Conservation (phyloP, 495 filamentous ascomycete species). For the Neurospora tetrasperma region DNA sequence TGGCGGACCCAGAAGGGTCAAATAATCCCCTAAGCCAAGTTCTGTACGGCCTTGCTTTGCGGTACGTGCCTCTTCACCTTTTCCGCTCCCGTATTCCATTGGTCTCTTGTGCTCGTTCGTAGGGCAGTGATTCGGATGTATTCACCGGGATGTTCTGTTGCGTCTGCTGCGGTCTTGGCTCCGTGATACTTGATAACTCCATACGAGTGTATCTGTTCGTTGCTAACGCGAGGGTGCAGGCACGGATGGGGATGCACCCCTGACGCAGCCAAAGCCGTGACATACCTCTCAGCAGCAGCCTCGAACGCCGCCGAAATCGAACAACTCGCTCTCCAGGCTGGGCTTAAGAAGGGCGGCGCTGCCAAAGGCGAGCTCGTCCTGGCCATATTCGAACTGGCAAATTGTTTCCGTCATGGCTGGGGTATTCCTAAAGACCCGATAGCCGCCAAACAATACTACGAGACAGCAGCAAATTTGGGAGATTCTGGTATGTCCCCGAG, state of each 20-base stretch:
- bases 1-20: slow-evolving; percentile 74
- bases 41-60: slow-evolving; percentile 84
- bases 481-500: slow-evolving; percentile 50
- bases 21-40: slow-evolving; percentile 95
- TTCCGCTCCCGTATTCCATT: not conserved
- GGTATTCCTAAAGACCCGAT: slow-evolving; percentile 79
- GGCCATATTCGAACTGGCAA: slow-evolving; percentile 89
- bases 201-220: not conserved
- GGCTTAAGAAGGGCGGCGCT: slow-evolving; percentile 83
- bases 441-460: slow-evolving; percentile 88
- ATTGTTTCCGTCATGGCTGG: slow-evolving; percentile 96
- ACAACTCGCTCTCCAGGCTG: slow-evolving; percentile 67
- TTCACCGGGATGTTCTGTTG: not conserved
- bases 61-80: slow-evolving; percentile 44
- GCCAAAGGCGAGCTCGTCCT: slow-evolving; percentile 97
- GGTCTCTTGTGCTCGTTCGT: not conserved
- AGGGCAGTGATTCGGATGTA: not conserved
- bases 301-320: slow-evolving; percentile 83
- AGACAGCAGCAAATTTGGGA: slow-evolving; percentile 90
- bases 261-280: slow-evolving; percentile 62
- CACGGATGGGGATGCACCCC: slow-evolving; percentile 88
- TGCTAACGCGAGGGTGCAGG: slow-evolving; percentile 30
- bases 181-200: not conserved
- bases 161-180: not conserved
- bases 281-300: slow-evolving; percentile 80